Base-by-base conservation (phyloP, 371 early-diverging fungal species). In the Batrachochytrium dendrobatidis region DNA sequence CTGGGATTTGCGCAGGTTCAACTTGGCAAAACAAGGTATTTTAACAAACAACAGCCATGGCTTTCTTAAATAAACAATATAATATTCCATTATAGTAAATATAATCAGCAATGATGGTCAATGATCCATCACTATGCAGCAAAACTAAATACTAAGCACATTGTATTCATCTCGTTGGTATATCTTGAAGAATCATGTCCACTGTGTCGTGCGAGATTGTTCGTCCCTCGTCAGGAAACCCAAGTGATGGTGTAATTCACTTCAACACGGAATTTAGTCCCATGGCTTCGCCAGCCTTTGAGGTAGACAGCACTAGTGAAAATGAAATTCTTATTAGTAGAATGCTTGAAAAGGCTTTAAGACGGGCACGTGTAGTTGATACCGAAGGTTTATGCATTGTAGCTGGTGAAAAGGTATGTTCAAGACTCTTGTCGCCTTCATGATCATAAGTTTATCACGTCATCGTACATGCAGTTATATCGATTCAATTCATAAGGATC, bases 381-480 rank as follows among this genome's bases (percentile, higher is more conserved):
- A 88, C 92, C 20, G 98, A 98, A 71, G 91, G 95, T 7, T 76
- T 98, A 58, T 96, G 98, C 71, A 92, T 98, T 55, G 77, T 94
- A 33, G 88, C 94, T n/a, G 93, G 94, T 31, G 90, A 94, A 68
- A 89, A 91, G 77, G 88, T 83, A 20, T 4, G 8, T 31, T 24
- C 54, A 18, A 7, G 20, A 7, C 43, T 53, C n/a, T 10, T 49
- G 12, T 8, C 49, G 49, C 28, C 17, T 34, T 2, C 10, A 31
- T 25, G 26, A 43, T 25, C 31, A 53, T 12, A 18, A n/a, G 50
- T 20, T 49, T 12, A 20, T 20, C 10, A 10, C 54, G 8, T 50
- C 24, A 50, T 50, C 51, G 25, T 55, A 4, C 30, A 30, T 35
- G 18, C 61, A 5, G n/a, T 34, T 32, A 39, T 39, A 17, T 39